Evolutionary conservation across 345 rosid species (phyloP), one percentile per base, ranked within the genome.

Genomic region (Eucalyptus coolabah): DNA sequence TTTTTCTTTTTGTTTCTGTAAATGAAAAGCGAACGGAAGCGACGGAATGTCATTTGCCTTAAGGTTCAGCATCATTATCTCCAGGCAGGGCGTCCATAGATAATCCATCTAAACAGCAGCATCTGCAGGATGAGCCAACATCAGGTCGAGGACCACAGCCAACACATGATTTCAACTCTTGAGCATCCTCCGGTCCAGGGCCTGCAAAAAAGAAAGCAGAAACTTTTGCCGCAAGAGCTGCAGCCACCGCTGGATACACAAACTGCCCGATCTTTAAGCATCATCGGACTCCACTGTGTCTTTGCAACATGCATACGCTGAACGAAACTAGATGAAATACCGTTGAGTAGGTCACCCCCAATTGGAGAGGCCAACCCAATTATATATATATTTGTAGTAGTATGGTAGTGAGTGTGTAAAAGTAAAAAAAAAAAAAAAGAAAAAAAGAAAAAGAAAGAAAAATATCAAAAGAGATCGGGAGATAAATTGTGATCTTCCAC

Each of bases 401-500:
- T 50, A 50, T 15, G 18, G 18, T 50, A 5, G 7, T 15, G 18
- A 2, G 51, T 50, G 51, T 5, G 3, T 50, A 15, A 50, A 50
- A 15, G 16, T 15, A 15, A 50, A 50, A 50, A 50, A 0, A 50
- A 15, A 50, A 50, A 15, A 15, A 5, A 47, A 13, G 2, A 0
- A 2, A 2, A 1, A 12, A 12, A 12, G 4, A 47, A 47, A 0
- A 49, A 2, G 14, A 50, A 50, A 2, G 13, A 49, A 49, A 2
- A 15, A 50, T 50, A 50, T 50, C 18, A 50, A 50, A 50, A 50
- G 51, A 50, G 7, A 15, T 50, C 1, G 0, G 7, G 0, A 50
- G 51, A 50, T 50, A 50, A 50, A 50, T 50, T 7, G 14, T 2
- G 18, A 50, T 50, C 7, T 50, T 50, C 18, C 18, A 50, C 17